Conservation (phyloP, 2,329 filamentous ascomycete species). For the Aspergillus floridensis region DNA sequence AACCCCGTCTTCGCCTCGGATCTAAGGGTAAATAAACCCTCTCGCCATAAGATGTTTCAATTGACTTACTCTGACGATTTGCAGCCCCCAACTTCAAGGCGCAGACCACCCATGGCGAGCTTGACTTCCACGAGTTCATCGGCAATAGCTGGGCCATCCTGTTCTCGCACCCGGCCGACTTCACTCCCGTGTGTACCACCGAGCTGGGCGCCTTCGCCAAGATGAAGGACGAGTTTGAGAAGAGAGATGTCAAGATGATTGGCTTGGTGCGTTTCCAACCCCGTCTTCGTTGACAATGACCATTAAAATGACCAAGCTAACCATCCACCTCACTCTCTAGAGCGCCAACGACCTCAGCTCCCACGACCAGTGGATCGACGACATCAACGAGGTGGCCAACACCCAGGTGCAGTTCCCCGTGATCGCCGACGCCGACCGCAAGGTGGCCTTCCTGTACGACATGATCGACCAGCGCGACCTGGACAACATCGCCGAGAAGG, state of each 20-base stretch:
- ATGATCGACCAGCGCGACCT: conserved; percentile 82
- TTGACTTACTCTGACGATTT: neutral
- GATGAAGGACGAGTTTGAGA: conserved; percentile 81
- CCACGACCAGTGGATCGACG: conserved; percentile 83
- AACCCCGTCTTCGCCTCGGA: conserved; percentile 35
- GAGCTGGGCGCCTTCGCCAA: conserved; percentile 92
- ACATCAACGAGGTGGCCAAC: conserved; percentile 76
- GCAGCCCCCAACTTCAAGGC: conserved; percentile 65
- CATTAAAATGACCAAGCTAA: neutral
- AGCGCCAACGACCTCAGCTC: conserved; percentile 77
- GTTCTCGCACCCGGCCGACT: conserved; percentile 73
- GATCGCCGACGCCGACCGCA: conserved; percentile 75
- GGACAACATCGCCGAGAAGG: conserved; percentile 76
- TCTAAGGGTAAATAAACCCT: conserved; percentile 28
- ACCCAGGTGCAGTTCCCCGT: conserved; percentile 72
- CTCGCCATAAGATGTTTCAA: too few species aligned
- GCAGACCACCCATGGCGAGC: conserved; percentile 62
- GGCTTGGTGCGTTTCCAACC: conserved; percentile 57
- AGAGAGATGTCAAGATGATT: conserved; percentile 86
- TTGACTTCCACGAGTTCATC: conserved; percentile 69
- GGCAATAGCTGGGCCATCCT: conserved; percentile 66
- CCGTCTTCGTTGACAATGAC: neutral
- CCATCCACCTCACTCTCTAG: conserved; percentile 23
- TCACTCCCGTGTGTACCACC: conserved; percentile 93
- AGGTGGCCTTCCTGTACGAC: conserved; percentile 73